phyloP scores from a whole-genome alignment of 2,329 filamentous ascomycete species.

The Aspergillus tamarii region DNA sequence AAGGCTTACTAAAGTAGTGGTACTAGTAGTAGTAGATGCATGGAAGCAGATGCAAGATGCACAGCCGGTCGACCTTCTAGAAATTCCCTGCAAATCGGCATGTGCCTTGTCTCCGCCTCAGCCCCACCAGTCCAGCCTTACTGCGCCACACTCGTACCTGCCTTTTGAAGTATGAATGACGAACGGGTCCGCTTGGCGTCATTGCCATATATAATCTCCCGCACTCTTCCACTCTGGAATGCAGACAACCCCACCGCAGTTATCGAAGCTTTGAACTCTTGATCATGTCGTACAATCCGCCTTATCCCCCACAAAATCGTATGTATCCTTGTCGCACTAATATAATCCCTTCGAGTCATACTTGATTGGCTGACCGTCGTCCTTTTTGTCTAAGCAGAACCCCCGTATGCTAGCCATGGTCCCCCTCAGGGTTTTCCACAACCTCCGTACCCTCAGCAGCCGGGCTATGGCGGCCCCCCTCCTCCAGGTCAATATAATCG shows the following conservation, averaged over 20 bases:
- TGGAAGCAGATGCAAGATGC: neutral
- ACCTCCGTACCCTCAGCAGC: slow-evolving; percentile 24
- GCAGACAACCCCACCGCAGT: neutral
- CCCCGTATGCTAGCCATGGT: slow-evolving; percentile 32
- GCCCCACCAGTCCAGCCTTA: neutral
- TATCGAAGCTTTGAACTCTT: neutral
- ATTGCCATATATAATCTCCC: neutral
- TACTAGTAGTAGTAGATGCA: neutral
- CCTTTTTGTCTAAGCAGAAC: slow-evolving; percentile 19
- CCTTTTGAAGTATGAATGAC: slow-evolving; percentile 1
- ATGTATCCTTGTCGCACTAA: neutral
- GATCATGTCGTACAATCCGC: neutral
- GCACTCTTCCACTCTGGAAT: neutral
- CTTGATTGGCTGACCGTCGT: neutral
- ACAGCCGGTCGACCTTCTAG: neutral
- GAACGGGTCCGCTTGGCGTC: neutral
- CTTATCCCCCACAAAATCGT: slow-evolving; percentile 1
- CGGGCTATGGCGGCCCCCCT: slow-evolving; percentile 25
- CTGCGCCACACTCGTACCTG: slow-evolving; percentile 1
- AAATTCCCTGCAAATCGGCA: neutral
- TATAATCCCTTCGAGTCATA: neutral
- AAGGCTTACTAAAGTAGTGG: neutral
- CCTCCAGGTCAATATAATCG: slow-evolving; percentile 25
- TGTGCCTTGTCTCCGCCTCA: slow-evolving; percentile 1
- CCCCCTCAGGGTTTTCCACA: slow-evolving; percentile 29